Base-by-base conservation (phyloP, 192 early-diverging fungal species). In the Backusella sp. region DNA sequence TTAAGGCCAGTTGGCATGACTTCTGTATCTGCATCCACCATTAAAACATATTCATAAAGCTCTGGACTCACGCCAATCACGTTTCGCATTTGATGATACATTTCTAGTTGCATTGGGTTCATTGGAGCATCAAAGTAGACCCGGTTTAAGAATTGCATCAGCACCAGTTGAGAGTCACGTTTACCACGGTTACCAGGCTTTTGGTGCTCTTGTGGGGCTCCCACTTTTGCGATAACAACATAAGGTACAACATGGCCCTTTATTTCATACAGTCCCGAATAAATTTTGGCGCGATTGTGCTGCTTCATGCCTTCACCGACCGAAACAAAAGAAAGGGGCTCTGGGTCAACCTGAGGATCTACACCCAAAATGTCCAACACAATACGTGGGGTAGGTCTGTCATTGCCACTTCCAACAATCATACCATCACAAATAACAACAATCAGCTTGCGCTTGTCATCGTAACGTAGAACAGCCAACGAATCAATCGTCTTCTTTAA, bases 31-130 rank as follows among this genome's bases (percentile, higher is more conserved):
- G 98, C 96, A 83, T 99, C 98, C 36, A 99, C 94, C 93, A 97
- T 97, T 73, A 99, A 90, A 36, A 95, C 88, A 84, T 91, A 98
- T 87, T 99, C 98, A 83, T 98, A 99, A 49, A 96, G 92, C 19
- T 87, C 86, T 9, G 98, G 98, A 79, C 94, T 92, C 30, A 98
- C 96, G 19, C 98, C 98, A 85, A 99, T 98, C 52, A 98, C 92
- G 77, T 97, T 94, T 87, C 98, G 97, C 89, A 99, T 96, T 81
- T 98, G 97, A 83, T 98, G 96, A 87, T 93, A 98, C 72, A 99
- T 92, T 77, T 99, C 97, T 49, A 99, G 92, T 85, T 99, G 96
- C 78, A 99, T 89, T 15, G 97, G 96, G 23, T 91, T 90, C 97
- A 99, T 98, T 14, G 94, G 86, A 66, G 92, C 85, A 79, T 97